Evolutionary conservation across 768 basidiomycete species (phyloP).

Genomic region (Dacryopinax spathularia): DNA sequence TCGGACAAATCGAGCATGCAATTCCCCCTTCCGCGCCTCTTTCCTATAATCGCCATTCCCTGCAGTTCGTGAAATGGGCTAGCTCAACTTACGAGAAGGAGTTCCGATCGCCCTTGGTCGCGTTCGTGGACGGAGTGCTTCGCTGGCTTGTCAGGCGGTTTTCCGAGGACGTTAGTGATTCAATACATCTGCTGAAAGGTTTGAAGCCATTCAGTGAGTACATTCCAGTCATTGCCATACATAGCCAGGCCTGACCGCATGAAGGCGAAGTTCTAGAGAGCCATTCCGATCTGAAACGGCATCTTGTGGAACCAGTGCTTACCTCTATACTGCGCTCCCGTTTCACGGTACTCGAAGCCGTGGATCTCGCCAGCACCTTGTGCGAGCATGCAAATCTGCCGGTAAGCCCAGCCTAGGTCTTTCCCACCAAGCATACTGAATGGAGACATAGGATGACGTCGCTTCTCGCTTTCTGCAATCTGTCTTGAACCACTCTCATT

Average conservation of each 20-base stretch:
- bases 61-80: background rate
- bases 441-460: slow-evolving; percentile 37
- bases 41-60: background rate
- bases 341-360: slow-evolving; percentile 24
- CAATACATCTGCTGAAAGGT: slow-evolving; percentile 4
- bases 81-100: background rate
- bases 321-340: slow-evolving; percentile 46
- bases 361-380: slow-evolving; percentile 34
- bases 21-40: background rate
- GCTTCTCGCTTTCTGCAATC: slow-evolving; percentile 65
- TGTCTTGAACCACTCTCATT: slow-evolving; percentile 53
- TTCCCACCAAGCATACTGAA: background rate
- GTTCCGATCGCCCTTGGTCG: slow-evolving; percentile 14
- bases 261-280: background rate
- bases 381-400: slow-evolving; percentile 40
- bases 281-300: slow-evolving; percentile 31
- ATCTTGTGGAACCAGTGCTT: slow-evolving; percentile 58
- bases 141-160: slow-evolving; percentile 41
- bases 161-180: slow-evolving; percentile 22
- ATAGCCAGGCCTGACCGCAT: no score
- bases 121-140: slow-evolving; percentile 34
- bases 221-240: background rate
- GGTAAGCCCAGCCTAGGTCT: slow-evolving; percentile 33
- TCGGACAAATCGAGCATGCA: background rate
- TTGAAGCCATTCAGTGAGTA: slow-evolving; percentile 12